A percentile compares a stretch with the other conserved stretches of the same genome.
Conservation (phyloP, 768 basidiomycete genomes). For the Boletus speciosus region DNA sequence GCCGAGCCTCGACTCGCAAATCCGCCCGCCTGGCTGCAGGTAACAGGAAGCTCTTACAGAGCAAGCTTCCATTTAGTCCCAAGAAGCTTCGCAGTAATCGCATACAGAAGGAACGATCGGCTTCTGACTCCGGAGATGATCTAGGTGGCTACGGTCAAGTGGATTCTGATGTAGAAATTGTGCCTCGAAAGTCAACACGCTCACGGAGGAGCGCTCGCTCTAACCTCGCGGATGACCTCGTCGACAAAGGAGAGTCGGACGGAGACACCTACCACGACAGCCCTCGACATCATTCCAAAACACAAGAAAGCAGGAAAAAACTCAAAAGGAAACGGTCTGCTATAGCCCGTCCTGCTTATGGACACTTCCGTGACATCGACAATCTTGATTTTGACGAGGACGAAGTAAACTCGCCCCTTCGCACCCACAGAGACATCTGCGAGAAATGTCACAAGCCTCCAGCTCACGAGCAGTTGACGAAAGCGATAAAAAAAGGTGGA, state of each 20-base stretch:
- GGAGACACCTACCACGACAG: slow-evolving; percentile 35
- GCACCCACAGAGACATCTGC: slow-evolving; percentile 61
- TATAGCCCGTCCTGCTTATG: slow-evolving; percentile 46
- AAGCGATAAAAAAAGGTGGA: slow-evolving; percentile 40
- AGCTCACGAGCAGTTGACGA: slow-evolving; percentile 50
- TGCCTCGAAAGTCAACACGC: slow-evolving; percentile 50
- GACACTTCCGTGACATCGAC: slow-evolving; percentile 41
- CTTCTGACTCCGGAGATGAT: slow-evolving; percentile 38
- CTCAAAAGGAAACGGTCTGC: slow-evolving; percentile 33
- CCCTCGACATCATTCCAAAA: slow-evolving; percentile 5
- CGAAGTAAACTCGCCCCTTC: slow-evolving; percentile 51
- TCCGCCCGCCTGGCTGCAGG: slow-evolving; percentile 14
- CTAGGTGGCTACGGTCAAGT: slow-evolving; percentile 38
- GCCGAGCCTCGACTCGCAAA: slow-evolving; percentile 9
- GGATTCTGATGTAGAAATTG: slow-evolving; percentile 23
- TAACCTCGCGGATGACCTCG: slow-evolving; percentile 29
- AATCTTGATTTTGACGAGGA: slow-evolving; percentile 49
- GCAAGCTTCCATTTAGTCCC: slow-evolving; percentile 63
- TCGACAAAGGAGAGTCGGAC: slow-evolving; percentile 31
- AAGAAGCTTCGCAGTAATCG: slow-evolving; percentile 48
- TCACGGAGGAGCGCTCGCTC: slow-evolving; percentile 37
- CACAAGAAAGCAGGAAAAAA: slow-evolving; percentile 1
- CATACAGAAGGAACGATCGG: slow-evolving; percentile 20
- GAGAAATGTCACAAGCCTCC: slow-evolving; percentile 68
- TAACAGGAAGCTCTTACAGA: slow-evolving; percentile 15